These are phyloP conservation scores for Hortiboletus flavorubellus DNA, from an alignment of 768 basidiomycete genomes.

Conservation along the genomic window DNA sequence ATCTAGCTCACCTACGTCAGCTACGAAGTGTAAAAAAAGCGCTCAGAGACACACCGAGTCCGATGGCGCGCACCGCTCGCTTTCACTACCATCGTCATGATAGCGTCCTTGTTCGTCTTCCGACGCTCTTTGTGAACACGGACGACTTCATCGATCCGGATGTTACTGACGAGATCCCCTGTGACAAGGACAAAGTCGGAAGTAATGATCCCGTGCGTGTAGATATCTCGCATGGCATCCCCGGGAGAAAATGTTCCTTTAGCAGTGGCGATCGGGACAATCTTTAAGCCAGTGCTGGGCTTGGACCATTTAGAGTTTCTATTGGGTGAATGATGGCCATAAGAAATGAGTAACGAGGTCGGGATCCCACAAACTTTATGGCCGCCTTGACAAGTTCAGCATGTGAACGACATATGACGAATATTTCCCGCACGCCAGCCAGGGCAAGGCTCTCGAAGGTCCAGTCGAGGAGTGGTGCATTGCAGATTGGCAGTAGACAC, in stretches of 20 bases:
- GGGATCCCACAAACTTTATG: constrained; percentile 59
- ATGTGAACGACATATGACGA: constrained; percentile 91
- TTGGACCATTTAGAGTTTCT: constrained; percentile 87
- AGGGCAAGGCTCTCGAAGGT: constrained; percentile 92
- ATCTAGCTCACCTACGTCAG: constrained; percentile 38
- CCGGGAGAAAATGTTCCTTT: constrained; percentile 87
- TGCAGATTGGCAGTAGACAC: constrained; percentile 93
- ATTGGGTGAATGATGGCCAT: constrained; percentile 2
- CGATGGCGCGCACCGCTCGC: constrained; percentile 69
- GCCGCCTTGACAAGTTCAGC: constrained; percentile 81
- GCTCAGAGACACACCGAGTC: constrained; percentile 53
- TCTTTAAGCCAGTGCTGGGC: constrained; percentile 73
- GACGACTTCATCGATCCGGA: constrained; percentile 87
- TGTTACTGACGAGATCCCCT: constrained; percentile 91
- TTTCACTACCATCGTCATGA: constrained; percentile 95
- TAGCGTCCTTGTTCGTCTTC: constrained; percentile 85
- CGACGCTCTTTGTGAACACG: constrained; percentile 84
- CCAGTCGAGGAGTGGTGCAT: constrained; percentile 92
- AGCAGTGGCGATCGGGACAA: constrained; percentile 80
- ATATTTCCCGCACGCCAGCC: constrained; percentile 95
- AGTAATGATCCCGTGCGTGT: constrained; percentile 86
- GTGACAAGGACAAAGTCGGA: constrained; percentile 89
- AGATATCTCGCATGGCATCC: constrained; percentile 92
- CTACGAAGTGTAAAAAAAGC: not conserved
- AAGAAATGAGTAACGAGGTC: constrained; percentile 6